These are phyloP conservation scores for Trichoderma sp. DNA, from an alignment of 2,329 filamentous ascomycete species.

Conservation along the genomic window DNA sequence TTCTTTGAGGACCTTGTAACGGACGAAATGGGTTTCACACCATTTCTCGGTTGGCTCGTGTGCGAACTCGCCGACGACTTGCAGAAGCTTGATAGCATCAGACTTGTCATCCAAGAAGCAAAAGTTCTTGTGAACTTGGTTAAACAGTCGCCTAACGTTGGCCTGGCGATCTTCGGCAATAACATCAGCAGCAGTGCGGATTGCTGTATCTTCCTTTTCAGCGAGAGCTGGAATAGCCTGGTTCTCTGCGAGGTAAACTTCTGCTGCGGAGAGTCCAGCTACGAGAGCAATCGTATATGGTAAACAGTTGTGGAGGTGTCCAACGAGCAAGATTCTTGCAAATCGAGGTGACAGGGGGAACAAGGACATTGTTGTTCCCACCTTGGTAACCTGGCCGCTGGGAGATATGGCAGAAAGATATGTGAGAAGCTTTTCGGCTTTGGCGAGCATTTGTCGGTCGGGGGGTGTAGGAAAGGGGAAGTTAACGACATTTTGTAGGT, in stretches of 20 bases:
- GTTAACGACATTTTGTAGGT: conserved; percentile 82
- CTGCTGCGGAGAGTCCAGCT: conserved; percentile 81
- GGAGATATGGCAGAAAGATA: conserved; percentile 79
- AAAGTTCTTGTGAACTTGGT: conserved; percentile 74
- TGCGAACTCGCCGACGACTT: conserved; percentile 83
- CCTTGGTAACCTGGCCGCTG: conserved; percentile 71
- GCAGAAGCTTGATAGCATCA: conserved; percentile 87
- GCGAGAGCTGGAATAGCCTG: conserved; percentile 64
- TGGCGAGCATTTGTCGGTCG: conserved; percentile 69
- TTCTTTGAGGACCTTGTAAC: conserved; percentile 83
- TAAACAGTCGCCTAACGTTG: conserved; percentile 58
- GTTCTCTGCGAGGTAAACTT: conserved; percentile 80
- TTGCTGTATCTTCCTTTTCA: conserved; percentile 46
- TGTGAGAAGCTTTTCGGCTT: conserved; percentile 80
- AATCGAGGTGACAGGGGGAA: conserved; percentile 91
- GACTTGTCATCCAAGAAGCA: conserved; percentile 77
- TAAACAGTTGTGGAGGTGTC: conserved; percentile 76
- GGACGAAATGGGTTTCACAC: conserved; percentile 81
- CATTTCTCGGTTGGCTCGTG: conserved; percentile 70
- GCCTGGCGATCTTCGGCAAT: conserved; percentile 69
- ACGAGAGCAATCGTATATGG: conserved; percentile 87
- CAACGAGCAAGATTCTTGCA: conserved; percentile 86
- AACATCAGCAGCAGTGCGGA: conserved; percentile 65
- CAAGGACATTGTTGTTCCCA: conserved; percentile 78
- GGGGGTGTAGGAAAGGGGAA: conserved; percentile 96